Evolutionary conservation across 2,329 filamentous ascomycete genomes (phyloP), one percentile per base, ranked within the genome.

Genomic region (Neofusicoccum cordaticola): DNA sequence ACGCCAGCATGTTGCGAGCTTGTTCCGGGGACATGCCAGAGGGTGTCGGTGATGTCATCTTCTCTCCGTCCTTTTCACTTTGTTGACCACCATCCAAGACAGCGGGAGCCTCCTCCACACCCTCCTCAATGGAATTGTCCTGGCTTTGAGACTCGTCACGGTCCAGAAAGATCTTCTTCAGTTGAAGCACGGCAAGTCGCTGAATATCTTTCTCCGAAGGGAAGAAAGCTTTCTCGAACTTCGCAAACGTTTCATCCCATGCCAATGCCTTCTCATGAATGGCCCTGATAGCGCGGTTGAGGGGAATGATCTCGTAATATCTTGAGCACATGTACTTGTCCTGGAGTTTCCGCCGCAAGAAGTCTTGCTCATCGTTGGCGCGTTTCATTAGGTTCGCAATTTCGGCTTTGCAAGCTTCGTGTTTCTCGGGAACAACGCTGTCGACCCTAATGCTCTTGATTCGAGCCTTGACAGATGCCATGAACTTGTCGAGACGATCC

Each of bases 171-270:
- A 99, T 91, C 75, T 96, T 97, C 74, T 91, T 94, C 65, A 99
- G 82, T 74, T 99, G 96, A 67, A 97, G 84, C 65, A 94, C 92
- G 12, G 95, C 96, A 66, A 99, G 82, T 71, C 95, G 88, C 67
- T 93, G 87, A 72, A 99, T 96, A 79, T 99, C 95, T 73, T 96
- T 98, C 76, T 99, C 96, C 0, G 94, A 89, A 0, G 90, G 94
- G 71, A 99, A 90, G 78, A 94, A 99, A 70, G 96, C 91, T 48
- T 88, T 87, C 74, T 99, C 96, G 66, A 99, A 98, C 63, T 95
- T 90, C 64, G 88, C 84, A 79, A 99, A 99, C 0, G 88, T 88
- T 27, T 90, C 88, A 72, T 99, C 96, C 95, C 95, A 99, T 68
- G 93, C 92, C 19, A 93, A 88, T 3, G 94, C 93, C 70, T 91